Evolutionary conservation across 768 basidiomycete genomes (phyloP), one percentile per base, ranked within the genome.

Genomic region (Trametes cubensis): DNA sequence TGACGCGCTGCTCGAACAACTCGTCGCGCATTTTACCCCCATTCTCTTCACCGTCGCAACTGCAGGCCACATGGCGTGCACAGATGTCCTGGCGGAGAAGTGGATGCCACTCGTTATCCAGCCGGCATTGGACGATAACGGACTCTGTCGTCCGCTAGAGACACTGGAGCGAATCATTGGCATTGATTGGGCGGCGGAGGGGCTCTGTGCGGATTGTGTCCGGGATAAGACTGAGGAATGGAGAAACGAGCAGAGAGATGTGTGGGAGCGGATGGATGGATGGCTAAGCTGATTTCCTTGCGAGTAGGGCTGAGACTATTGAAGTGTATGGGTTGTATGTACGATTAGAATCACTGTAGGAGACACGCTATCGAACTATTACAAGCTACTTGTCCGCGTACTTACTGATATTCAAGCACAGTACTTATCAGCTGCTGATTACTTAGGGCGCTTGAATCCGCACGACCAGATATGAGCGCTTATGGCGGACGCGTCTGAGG

Each of bases 21-120:
- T 92, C 61, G 84, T 92, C 60, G 79, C 79, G 5, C 80, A 88
- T 70, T 90, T 91, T 70, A 87, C 88, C 0, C 88, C 90, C 2
- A 77, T 85, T 39, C 74, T 92, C 0, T 92, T 92, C 71, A 89
- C 89, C 1, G 82, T 87, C 26, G 81, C 86, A 5, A 79, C 84
- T 6, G 85, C 86, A n/a, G 75, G 78, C 1, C 90, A 91, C 69
- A 90, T 90, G 88, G 74, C 75, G 4, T 92, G 90, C 73, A 90
- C 89, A 4, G 84, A 90, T 69, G 74, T 83, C 0, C 79, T 92
- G 57, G 90, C 89, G 0, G 87, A 87, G 53, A 78, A 74, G 54
- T 92, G 90, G 90, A 87, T 90, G 82, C 62, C 78, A 23, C 76
- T 84, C 41, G 87, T 92, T n/a, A 86, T 88, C 41, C 77, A 83